A percentile compares a stretch with the other conserved stretches of the same genome.
phyloP scores from a whole-genome alignment of 2,329 filamentous ascomycete species.

The Paraconiothyrium brasiliense region DNA sequence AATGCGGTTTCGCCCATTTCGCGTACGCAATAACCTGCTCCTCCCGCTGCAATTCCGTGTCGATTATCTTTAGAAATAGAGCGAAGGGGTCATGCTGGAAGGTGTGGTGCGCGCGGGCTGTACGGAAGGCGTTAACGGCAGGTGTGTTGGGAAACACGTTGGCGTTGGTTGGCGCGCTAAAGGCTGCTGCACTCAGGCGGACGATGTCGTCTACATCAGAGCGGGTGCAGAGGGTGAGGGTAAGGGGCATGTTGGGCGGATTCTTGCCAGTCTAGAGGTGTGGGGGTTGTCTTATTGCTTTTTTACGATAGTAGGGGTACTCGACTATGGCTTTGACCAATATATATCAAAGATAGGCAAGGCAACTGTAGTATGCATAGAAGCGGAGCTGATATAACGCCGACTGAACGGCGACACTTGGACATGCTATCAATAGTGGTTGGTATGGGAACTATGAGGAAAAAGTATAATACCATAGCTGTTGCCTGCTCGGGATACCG shows the following conservation, averaged over 20 bases:
- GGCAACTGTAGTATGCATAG: background rate
- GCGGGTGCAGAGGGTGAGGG: background rate
- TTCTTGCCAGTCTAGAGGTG: background rate
- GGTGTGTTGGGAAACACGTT: slow-evolving; percentile 5
- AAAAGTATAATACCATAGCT: background rate
- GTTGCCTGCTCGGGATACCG: background rate
- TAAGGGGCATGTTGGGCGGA: background rate
- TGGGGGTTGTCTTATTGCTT: background rate
- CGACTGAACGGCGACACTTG: background rate
- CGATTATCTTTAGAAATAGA: background rate
- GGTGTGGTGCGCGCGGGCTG: background rate
- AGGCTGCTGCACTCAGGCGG: background rate
- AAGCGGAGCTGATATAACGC: background rate
- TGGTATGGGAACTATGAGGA: background rate
- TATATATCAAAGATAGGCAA: background rate
- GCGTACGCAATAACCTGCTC: background rate
- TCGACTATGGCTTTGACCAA: background rate
- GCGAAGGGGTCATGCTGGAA: background rate
- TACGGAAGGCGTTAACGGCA: background rate
- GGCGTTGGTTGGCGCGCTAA: background rate
- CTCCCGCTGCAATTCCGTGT: background rate
- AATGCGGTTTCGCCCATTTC: background rate
- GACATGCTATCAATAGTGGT: background rate
- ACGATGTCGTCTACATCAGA: background rate
- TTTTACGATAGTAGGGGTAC: background rate